Evolutionary conservation across 208 protist species (phyloP), one percentile per base, ranked within the genome.

Genomic region (Porcisia hertigi): DNA sequence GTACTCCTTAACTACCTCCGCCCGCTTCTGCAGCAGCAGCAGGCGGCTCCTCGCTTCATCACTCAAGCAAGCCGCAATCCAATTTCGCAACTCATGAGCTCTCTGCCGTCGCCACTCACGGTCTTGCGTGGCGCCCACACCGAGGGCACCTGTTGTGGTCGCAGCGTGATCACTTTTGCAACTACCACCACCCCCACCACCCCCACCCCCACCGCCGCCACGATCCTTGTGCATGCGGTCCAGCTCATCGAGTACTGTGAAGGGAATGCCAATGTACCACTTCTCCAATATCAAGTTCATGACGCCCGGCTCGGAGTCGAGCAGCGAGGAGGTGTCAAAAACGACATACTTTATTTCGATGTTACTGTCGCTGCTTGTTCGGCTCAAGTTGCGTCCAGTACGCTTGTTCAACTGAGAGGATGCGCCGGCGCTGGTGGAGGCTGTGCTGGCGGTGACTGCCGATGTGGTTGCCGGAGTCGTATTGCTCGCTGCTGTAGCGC

Each of bases 271-370:
- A 12, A 95, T 39, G 45, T 82, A 64, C 65, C 74, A 86, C 16
- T 82, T 80, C 80, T 93, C 84, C 45, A 89, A 83, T 12, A 93
- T 12, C 71, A 87, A 45, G 69, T 86, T 86, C 60, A 97, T 65
- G 60, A 87, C 79, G 0, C 80, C 81, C 2, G 78, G 72, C 23
- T 90, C 81, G 6, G 88, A 82, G 60, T 86, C 62, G 4, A 97
- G 70, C 3, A 97, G 71, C 49, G 85, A 87, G 67, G 77, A 89
- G 12, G 93, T 97, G 80, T 97, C 93, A 39, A 97, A 90, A 14
- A 97, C 91, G 34, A 95, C 25, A 72, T 82, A 84, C 53, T 75
- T 45, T 62, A 65, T 11, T 2, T 54, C 59, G 18, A 69, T 39
- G 34, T 49, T 60, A 73, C 25, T 39, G 23, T 45, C 8, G 34